Base-by-base conservation (phyloP, 176 grass and related monocot species). In the Oryza longistaminata region DNA sequence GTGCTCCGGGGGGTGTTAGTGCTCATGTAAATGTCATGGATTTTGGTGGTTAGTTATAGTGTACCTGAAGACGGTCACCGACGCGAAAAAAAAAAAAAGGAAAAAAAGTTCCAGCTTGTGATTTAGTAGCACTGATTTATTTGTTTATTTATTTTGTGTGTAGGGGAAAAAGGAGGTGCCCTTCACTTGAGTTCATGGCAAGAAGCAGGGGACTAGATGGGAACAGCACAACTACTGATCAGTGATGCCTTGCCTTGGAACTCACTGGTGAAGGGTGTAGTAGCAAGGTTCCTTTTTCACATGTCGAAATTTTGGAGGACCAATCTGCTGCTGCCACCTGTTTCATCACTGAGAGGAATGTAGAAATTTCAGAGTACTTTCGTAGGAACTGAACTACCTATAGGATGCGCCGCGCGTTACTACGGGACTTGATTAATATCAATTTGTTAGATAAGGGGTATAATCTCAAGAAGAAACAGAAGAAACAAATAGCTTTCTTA, bases 11-110 rank as follows among this genome's bases (percentile, higher is more conserved):
- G 82, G 82, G 68, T 52, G 87, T 83, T 92, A 83, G 85, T 88
- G 92, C 92, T 75, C 89, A 84, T 76, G 81, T 29, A 84, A 84
- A 78, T 86, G 88, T 58, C 83, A 46, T 86, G 88, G 53, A 64
- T 77, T 77, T 77, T 5, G 24, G 64, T 82, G 73, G 64, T 45
- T 69, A 40, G 50, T 64, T 77, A 73, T 74, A 55, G 27, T 5
- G 82, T 74, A 24, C 81, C 35, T 15, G 45, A 55, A 43, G 35
- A 52, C 27, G 62, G 45, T 66, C 70, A 81, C 77, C 73, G 77
- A 82, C 78, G 12, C 3, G 35, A 10, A 45, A 80, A 26, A 26
- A 37, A 26, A 37, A 15, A 21, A 76, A 22, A 0, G 1, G 45
- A 26, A 26, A 15, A 14, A 76, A 40, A 75, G n/a, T n/a, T 13